These are phyloP conservation scores for Flueggea neowawraea DNA, from an alignment of 441 rosid species.

Conservation along the genomic window DNA sequence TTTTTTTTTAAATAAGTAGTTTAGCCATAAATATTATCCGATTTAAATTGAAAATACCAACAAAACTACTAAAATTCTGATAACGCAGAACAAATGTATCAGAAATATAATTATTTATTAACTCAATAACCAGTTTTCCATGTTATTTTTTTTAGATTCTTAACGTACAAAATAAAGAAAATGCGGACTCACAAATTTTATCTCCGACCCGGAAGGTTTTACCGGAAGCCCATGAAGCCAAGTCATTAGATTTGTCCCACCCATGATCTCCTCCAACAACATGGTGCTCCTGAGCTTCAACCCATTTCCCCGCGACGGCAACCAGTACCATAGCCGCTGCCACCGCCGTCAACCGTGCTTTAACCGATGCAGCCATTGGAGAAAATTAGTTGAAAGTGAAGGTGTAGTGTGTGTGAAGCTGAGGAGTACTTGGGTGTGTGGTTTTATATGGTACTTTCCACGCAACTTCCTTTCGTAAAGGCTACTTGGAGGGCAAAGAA, in stretches of 20 bases:
- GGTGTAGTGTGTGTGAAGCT: neutral
- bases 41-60: too few species aligned
- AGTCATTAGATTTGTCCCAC: constrained; percentile 38
- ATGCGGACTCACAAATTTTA: constrained; percentile 39
- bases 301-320: constrained; percentile 16
- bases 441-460: neutral
- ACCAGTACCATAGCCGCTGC: constrained; percentile 7
- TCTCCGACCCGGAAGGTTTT: constrained; percentile 54
- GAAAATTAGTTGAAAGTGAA: neutral
- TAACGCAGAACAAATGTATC: too few species aligned
- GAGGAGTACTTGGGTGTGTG: neutral
- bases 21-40: too few species aligned
- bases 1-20: too few species aligned
- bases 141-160: too few species aligned
- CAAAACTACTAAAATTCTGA: too few species aligned
- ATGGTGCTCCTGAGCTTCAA: constrained; percentile 44
- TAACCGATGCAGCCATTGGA: neutral
- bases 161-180: neutral
- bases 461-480: neutral
- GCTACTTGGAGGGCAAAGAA: neutral
- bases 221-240: constrained; percentile 46
- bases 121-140: too few species aligned
- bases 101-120: too few species aligned
- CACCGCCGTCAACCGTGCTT: neutral
- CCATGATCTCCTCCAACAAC: constrained; percentile 63